A percentile compares a stretch with the other conserved stretches of the same genome.
These are phyloP conservation scores for Agroathelia rolfsii DNA, from an alignment of 1,284 basidiomycete species.

Conservation along the genomic window DNA sequence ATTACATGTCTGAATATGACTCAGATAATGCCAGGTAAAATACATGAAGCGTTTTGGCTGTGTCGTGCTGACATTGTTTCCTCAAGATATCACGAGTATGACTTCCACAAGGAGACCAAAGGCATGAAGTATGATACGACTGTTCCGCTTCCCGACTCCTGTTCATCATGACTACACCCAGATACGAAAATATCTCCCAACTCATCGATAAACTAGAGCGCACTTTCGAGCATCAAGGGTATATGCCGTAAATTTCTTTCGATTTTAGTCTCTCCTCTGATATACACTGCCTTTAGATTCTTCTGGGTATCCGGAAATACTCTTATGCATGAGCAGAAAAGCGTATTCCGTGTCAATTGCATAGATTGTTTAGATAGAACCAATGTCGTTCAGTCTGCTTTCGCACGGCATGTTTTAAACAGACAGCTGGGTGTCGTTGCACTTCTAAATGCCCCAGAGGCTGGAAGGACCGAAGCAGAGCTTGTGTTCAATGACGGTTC, in stretches of 20 bases:
- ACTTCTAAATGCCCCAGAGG: conserved; percentile 41
- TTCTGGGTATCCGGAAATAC: conserved; percentile 74
- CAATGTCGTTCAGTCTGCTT: conserved; percentile 88
- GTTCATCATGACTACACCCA: conserved; percentile 19
- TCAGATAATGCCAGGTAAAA: conserved; percentile 57
- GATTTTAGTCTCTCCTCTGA: not conserved
- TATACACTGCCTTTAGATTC: conserved; percentile 38
- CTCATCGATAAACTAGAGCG: conserved; percentile 64
- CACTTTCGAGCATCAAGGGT: conserved; percentile 73
- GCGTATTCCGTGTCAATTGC: conserved; percentile 82
- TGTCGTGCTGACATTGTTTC: conserved; percentile 2
- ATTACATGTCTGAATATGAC: conserved; percentile 53
- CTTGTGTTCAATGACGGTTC: conserved; percentile 79
- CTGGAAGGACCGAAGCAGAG: conserved; percentile 53
- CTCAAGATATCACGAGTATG: conserved; percentile 62
- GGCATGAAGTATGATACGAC: conserved; percentile 70
- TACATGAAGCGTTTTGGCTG: conserved; percentile 4
- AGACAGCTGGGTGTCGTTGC: conserved; percentile 78
- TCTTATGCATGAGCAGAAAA: conserved; percentile 73
- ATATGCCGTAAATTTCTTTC: conserved; percentile 13
- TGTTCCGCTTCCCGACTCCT: conserved; percentile 2
- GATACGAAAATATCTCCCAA: conserved; percentile 84
- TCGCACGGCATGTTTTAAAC: conserved; percentile 75
- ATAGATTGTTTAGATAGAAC: conserved; percentile 91
- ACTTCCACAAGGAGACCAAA: conserved; percentile 85